phyloP scores from a whole-genome alignment of 805 yeast genomes.

The Lachancea lanzarotensis region DNA sequence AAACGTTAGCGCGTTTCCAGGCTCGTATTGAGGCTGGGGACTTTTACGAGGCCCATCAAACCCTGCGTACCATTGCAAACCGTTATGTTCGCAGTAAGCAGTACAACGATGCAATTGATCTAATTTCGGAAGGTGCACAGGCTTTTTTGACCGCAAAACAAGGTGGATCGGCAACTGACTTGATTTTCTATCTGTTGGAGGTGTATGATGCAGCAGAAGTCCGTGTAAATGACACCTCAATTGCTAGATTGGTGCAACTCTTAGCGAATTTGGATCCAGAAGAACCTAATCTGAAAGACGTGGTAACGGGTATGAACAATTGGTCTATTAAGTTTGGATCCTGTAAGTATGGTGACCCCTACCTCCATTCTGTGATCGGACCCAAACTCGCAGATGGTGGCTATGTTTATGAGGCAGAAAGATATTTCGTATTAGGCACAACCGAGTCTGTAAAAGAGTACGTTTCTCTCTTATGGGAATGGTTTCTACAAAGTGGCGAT shows the following conservation, averaged over 20 bases:
- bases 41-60: slow-evolving; percentile 94
- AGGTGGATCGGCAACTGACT: slow-evolving; percentile 76
- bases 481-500: slow-evolving; percentile 35
- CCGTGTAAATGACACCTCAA: slow-evolving; percentile 38
- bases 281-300: slow-evolving; percentile 59
- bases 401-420: slow-evolving; percentile 60
- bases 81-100: slow-evolving; percentile 68
- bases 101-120: slow-evolving; percentile 63
- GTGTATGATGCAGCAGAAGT: slow-evolving; percentile 50
- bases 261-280: slow-evolving; percentile 38
- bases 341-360: slow-evolving; percentile 63
- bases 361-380: slow-evolving; percentile 70
- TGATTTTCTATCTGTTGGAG: slow-evolving; percentile 64
- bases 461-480: slow-evolving; percentile 38
- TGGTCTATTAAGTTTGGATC: slow-evolving; percentile 56
- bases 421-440: slow-evolving; percentile 63
- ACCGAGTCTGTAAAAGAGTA: slow-evolving; percentile 46
- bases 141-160: slow-evolving; percentile 63
- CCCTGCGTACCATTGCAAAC: slow-evolving; percentile 81
- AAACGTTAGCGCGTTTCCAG: slow-evolving; percentile 60
- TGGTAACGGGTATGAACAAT: slow-evolving; percentile 56
- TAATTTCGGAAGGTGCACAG: slow-evolving; percentile 64
- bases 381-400: slow-evolving; percentile 49
- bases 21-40: slow-evolving; percentile 64
- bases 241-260: slow-evolving; percentile 43